Conservation (phyloP, 352 stramenopile species). For the Globisporangium spinosum region DNA sequence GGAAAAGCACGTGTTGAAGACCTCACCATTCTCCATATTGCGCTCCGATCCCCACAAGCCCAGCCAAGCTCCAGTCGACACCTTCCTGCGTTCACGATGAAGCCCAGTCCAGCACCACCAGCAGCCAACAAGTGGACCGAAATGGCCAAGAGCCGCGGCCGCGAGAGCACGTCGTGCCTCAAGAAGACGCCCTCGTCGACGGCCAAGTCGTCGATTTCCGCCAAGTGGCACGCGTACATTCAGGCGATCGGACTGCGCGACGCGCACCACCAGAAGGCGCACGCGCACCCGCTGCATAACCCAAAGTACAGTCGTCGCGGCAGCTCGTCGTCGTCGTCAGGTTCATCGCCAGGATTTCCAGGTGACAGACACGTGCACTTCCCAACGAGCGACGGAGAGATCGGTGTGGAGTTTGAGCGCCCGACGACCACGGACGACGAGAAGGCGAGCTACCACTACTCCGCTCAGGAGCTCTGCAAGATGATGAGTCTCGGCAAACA, state of each 20-base stretch:
- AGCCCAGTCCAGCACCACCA: background rate
- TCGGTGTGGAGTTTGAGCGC: slow-evolving; percentile 38
- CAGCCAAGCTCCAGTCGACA: background rate
- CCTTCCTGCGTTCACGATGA: background rate
- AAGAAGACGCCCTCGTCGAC: slow-evolving; percentile 42
- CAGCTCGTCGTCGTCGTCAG: slow-evolving; percentile 2
- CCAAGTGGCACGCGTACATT: slow-evolving; percentile 57
- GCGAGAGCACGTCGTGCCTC: slow-evolving; percentile 29
- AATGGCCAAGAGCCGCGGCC: slow-evolving; percentile 7
- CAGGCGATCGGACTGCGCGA: slow-evolving; percentile 46
- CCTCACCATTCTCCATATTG: background rate
- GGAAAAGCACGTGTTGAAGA: background rate
- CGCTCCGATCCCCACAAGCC: slow-evolving; percentile 1
- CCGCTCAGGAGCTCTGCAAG: slow-evolving; percentile 41
- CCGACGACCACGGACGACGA: slow-evolving; percentile 39
- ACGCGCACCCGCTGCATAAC: slow-evolving; percentile 4
- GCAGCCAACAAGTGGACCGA: slow-evolving; percentile 6
- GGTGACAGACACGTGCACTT: slow-evolving; percentile 51
- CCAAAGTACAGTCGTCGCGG: slow-evolving; percentile 1
- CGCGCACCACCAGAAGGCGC: background rate
- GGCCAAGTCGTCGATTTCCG: slow-evolving; percentile 26
- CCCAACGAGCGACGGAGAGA: slow-evolving; percentile 20
- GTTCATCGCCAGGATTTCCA: background rate
- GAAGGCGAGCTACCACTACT: slow-evolving; percentile 59
- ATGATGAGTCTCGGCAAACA: slow-evolving; percentile 56